Conservation (phyloP, 139 green algal genomes). For the Astrephomene gubernaculifera region DNA sequence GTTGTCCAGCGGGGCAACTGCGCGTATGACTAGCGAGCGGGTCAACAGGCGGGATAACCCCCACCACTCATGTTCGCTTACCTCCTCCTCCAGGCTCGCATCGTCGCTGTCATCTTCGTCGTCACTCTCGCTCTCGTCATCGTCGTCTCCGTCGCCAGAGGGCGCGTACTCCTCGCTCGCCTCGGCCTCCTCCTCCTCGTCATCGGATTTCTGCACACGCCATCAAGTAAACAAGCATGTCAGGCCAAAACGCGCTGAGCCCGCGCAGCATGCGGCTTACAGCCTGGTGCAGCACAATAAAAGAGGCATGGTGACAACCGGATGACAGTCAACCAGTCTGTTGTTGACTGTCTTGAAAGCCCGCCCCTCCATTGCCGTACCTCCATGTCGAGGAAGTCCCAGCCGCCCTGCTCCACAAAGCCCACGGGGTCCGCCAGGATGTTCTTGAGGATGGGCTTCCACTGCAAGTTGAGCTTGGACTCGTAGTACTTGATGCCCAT, state of each 20-base stretch:
- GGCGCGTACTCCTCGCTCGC: slow-evolving; percentile 79
- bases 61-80: not conserved
- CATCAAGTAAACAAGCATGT: slow-evolving; percentile 21
- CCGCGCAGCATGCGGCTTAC: too few species aligned
- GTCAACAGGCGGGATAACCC: too few species aligned
- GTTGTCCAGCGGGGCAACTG: too few species aligned
- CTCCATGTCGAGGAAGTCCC: slow-evolving; percentile 97
- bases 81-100: slow-evolving; percentile 55
- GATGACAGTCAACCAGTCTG: too few species aligned
- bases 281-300: too few species aligned
- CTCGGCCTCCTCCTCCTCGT: slow-evolving; percentile 79
- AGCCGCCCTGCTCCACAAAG: slow-evolving; percentile 94
- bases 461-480: slow-evolving; percentile 97
- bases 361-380: too few species aligned
- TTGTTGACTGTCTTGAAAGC: too few species aligned
- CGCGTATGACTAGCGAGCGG: too few species aligned
- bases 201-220: slow-evolving; percentile 67
- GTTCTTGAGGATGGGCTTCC: slow-evolving; percentile 97
- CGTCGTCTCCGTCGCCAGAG: slow-evolving; percentile 65
- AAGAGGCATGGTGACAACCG: too few species aligned
- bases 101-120: slow-evolving; percentile 55
- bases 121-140: slow-evolving; percentile 63
- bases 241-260: too few species aligned
- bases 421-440: slow-evolving; percentile 85
- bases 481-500: slow-evolving; percentile 98